These are phyloP conservation scores for Yarrowia sp. DNA, from an alignment of 805 yeast genomes.

Conservation along the genomic window DNA sequence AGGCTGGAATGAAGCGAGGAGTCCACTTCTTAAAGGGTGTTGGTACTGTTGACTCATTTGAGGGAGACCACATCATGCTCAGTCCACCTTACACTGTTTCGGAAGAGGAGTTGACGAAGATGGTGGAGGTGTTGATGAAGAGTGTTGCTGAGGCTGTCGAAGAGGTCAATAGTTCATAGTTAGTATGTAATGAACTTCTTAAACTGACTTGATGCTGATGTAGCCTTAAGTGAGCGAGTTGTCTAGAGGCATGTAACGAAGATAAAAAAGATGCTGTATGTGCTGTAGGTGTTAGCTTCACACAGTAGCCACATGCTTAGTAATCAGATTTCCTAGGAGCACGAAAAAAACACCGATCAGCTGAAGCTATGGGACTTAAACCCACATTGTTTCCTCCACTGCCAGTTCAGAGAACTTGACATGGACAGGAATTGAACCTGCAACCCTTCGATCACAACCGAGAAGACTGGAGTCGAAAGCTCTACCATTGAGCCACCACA, in stretches of 20 bases:
- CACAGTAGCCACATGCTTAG: too few species aligned
- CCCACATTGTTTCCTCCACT: not conserved
- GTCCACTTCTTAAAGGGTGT: conserved; percentile 6
- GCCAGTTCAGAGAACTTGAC: conserved; percentile 41
- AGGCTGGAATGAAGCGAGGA: not conserved
- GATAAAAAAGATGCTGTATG: too few species aligned
- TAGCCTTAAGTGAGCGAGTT: too few species aligned
- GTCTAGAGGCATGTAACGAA: too few species aligned
- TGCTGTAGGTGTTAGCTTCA: too few species aligned
- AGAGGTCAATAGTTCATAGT: not conserved
- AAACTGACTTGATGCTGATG: too few species aligned
- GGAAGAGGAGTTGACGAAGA: not conserved
- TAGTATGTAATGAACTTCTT: too few species aligned
- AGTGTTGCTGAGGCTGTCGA: not conserved
- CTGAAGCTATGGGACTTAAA: not conserved
- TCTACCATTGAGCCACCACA: conserved; percentile 74
- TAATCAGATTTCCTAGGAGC: too few species aligned
- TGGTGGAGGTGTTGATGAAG: not conserved
- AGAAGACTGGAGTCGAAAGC: conserved; percentile 65
- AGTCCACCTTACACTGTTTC: conserved; percentile 4
- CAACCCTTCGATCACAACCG: conserved; percentile 62
- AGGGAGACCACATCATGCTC: conserved; percentile 6
- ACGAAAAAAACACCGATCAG: not conserved
- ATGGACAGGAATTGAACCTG: conserved; percentile 83
- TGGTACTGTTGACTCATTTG: not conserved